Base-by-base conservation (phyloP, 345 rosid genomes). In the Gossypium raimondii region DNA sequence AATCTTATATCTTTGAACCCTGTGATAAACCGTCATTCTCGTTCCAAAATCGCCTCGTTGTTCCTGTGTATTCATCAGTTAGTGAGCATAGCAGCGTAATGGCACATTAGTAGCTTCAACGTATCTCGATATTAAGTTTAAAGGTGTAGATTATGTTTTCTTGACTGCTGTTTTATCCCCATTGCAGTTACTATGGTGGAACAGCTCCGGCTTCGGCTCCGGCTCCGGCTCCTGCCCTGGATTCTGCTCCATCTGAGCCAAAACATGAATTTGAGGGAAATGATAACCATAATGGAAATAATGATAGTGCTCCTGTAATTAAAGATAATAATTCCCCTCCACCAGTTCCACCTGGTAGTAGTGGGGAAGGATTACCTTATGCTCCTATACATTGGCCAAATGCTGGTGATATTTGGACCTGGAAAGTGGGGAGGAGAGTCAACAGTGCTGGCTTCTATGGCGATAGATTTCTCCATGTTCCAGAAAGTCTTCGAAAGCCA, bases 351-450 rank as follows among this genome's bases (percentile, higher is more conserved):
- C 86, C 85, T 10, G 78, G 63, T 13, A 77, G 79, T 60, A 53
- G 24, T 0, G 98, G 98, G 62, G 87, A 87, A 81, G 98, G 97
- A 67, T 83, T 91, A 68, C 97, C 98, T 3, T 94, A 82, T 87
- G 98, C 98, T 11, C 97, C 97, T 53, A 78, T 78, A 0, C 78
- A 94, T 83, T 91, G 87, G 73, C 97, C 97, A 0, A 87, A 87
- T 66, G 84, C 90, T 0, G 97, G 97, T 18, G 97, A 94, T 79
- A 83, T 75, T 52, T 94, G 98, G 97, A 74, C 69, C 53, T 94
- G 98, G 98, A 87, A 80, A 75, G 97, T 91, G 64, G 98, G 98
- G 73, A 91, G 38, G 81, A 86, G 97, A 83, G 85, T 82, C 56
- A 75, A 52, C 45, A 16, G 1, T 58, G 53, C 76, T 8, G 97